Conservation (phyloP, 2,329 filamentous ascomycete species). For the Teratosphaeria zuluensis region DNA sequence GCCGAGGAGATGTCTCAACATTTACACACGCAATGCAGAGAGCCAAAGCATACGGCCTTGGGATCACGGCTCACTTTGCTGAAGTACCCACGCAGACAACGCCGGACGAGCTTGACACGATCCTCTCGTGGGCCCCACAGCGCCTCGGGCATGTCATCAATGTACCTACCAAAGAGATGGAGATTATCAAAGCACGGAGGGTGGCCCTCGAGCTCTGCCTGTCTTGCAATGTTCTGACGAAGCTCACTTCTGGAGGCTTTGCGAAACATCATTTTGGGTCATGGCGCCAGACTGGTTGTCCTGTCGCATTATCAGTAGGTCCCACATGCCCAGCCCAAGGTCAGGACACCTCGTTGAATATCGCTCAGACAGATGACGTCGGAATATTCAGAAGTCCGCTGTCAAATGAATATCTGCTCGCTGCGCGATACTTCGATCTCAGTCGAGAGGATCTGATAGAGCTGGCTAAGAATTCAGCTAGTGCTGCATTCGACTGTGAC, state of each 20-base stretch:
- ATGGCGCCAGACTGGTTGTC: conserved; percentile 52
- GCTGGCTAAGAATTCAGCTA: conserved; percentile 52
- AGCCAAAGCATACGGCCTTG: conserved; percentile 48
- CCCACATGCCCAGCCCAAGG: not conserved
- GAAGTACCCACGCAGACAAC: conserved; percentile 52
- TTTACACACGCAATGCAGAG: conserved; percentile 51
- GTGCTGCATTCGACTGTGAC: conserved; percentile 60
- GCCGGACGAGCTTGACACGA: conserved; percentile 49
- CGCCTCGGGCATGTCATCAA: conserved; percentile 73
- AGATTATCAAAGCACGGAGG: conserved; percentile 43
- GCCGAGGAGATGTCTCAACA: conserved; percentile 48
- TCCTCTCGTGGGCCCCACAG: conserved; percentile 58
- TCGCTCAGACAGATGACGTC: conserved; percentile 71
- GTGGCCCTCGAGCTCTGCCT: conserved; percentile 68
- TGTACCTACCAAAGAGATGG: conserved; percentile 51
- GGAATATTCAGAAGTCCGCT: conserved; percentile 69
- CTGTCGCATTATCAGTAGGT: conserved; percentile 61
- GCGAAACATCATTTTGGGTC: conserved; percentile 66
- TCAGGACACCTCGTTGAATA: conserved; percentile 8
- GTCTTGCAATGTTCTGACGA: conserved; percentile 70
- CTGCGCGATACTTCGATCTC: conserved; percentile 1
- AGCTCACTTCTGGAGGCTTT: conserved; percentile 57
- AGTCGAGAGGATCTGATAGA: conserved; percentile 37
- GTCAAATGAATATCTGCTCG: conserved; percentile 68
- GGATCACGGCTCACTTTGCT: conserved; percentile 68